Evolutionary conservation across 2,329 filamentous ascomycete species (phyloP), one percentile per base, ranked within the genome.

Genomic region (Hypoxylon sp.): DNA sequence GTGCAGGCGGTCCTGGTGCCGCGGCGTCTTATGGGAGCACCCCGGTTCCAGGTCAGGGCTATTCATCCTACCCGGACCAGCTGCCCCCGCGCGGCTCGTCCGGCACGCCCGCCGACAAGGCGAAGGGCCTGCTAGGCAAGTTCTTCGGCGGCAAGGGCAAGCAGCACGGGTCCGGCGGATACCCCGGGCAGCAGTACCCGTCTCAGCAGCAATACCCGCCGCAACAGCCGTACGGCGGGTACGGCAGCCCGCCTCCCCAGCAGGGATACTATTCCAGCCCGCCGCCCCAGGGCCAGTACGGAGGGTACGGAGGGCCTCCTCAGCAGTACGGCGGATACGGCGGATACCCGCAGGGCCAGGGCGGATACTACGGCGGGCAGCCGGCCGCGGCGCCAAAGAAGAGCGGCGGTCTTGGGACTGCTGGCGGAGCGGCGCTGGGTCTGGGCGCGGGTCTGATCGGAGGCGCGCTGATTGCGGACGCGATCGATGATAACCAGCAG

Each of bases 391-490:
- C 77, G 27, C 81, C 82, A 64, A 84, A 82, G 66, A 84, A 83
- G 74, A 73, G 79, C 25, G 82, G 83, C 31, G 82, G 84, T 1
- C 83, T 95, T 81, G 92, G 93, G n/a, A 85, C 88, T 66, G 88
- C 86, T 1, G 93, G 92, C 53, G 93, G 90, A 57, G 89, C 91
- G 7, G 92, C 92, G 22, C 82, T 97, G 48, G 94, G 94, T 82
- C 80, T 93, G 3, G 94, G 94, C 73, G 94, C 91, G 70, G 94
- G 94, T 79, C 77, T 97, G 77, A 75, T 97, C 0, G 95, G 94
- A 73, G 94, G 94, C 61, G 87, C 89, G 69, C 69, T 97, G 75
- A 80, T 97, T 33, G 90, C 86, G 1, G 85, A 91, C 76, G 90
- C 90, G 1, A 84, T 95, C 56, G 82, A 92, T 62, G 88, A 90